Percentiles rank a stretch among this genome's conserved stretches.
Evolutionary conservation across 331 rosid species (phyloP).

Genomic region (Acacia concinna): DNA sequence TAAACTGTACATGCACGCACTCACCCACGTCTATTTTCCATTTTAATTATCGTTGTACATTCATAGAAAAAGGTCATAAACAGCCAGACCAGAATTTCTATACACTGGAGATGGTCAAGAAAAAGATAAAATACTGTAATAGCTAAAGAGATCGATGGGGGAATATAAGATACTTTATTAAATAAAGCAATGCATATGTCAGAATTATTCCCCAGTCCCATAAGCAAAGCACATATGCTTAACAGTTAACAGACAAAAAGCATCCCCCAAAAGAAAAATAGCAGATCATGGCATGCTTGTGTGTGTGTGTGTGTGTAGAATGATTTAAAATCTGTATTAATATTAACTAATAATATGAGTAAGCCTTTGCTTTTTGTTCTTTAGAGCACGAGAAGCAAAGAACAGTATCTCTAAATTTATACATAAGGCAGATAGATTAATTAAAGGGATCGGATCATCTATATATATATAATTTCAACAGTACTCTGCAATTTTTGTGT

Average conservation of each 20-base stretch:
- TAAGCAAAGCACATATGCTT: conserved; percentile 58
- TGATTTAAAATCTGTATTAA: neutral
- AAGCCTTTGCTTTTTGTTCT: conserved; percentile 3
- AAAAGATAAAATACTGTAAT: conserved; percentile 19
- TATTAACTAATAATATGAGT: neutral
- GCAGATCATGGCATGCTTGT: neutral
- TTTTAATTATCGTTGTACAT: neutral
- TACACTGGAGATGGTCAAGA: neutral
- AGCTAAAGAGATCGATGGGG: too few relatives aligned
- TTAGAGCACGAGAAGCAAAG: conserved; percentile 19
- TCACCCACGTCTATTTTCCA: neutral
- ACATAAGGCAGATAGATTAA: neutral
- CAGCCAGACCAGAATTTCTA: neutral
- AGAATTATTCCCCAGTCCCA: conserved; percentile 32
- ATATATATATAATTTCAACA: neutral
- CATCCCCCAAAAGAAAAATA: neutral
- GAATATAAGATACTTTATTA: too few relatives aligned
- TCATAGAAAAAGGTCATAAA: too few relatives aligned
- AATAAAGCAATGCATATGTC: conserved; percentile 32
- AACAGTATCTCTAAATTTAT: neutral
- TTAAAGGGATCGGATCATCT: neutral
- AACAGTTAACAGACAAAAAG: conserved; percentile 2
- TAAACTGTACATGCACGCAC: neutral
- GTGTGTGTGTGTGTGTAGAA: too few relatives aligned
- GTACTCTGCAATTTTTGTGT: neutral